Evolutionary conservation across 176 grass and related monocot species (phyloP), one percentile per base, ranked within the genome.

Genomic region (Carex littledalei): DNA sequence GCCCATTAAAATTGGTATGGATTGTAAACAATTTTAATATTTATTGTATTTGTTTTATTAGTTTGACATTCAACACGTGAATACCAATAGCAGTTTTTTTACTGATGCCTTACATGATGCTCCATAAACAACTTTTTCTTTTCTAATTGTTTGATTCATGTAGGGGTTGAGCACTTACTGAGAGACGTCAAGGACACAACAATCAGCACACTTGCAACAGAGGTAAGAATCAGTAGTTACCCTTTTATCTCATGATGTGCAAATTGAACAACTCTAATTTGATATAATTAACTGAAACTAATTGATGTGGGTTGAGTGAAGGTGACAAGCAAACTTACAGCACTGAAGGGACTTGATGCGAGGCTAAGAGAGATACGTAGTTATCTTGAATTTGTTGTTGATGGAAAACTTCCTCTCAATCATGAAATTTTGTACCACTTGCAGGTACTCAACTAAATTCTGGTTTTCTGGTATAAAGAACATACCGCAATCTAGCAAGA

Each of bases 171-270:
- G 81, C 93, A 98, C 77, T 94, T 98, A 80, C 86, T 98, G 29
- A 93, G 93, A 83, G 95, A 98, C 88, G 95, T 95, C 64, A 98
- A 95, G 72, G 93, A 98, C 87, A 98, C 95, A 37, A 94, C 95
- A 85, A 90, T 98, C 84, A 95, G 93, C 87, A 98, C 95, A 12
- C 91, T 95, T 89, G 95, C 93, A 52, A 95, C 91, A 13, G 93
- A 98, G 85, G 95, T 94, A 87, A 87, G 85, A 62, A 37, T 86
- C 82, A 87, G 50, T 78, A 32, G 32, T 53, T 43, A 47, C 34
- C 21, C 20, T 58, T 57, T 22, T 77, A 11, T 84, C 57, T 62
- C 52, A 35, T 66, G 34, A 45, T 82, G 31, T 80, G 7, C 16
- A 8, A 2, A 45, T 76, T 39, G 2, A 41, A 13, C 10, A 76